phyloP scores from a whole-genome alignment of 768 basidiomycete species.

The Tulasnella sp. region DNA sequence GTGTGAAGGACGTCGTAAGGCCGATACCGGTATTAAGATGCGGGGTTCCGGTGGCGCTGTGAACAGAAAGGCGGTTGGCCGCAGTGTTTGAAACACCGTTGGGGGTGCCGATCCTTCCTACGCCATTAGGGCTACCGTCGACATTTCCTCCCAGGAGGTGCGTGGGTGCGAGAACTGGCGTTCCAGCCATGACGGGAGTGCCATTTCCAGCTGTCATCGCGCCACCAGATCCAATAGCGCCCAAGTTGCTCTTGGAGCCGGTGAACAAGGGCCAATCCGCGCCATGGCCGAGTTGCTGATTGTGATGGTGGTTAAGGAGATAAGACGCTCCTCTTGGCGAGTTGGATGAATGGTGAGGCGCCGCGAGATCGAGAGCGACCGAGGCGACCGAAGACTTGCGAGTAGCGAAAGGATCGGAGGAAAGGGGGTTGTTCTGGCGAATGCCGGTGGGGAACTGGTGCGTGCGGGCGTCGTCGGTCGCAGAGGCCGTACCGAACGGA shows the following conservation, averaged over 20 bases:
- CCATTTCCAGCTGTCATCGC: conserved; percentile 25
- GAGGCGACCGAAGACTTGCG: conserved; percentile 76
- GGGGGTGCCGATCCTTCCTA: neutral
- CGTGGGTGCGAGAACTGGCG: neutral
- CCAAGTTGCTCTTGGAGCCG: conserved; percentile 35
- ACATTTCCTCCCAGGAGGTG: neutral
- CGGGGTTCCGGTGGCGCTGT: neutral
- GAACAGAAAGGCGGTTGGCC: neutral
- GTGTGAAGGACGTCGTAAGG: neutral
- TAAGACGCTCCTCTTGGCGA: conserved; percentile 47
- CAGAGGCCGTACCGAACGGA: neutral
- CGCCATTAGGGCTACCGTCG: neutral
- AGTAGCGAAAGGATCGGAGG: conserved; percentile 27
- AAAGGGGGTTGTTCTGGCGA: conserved; percentile 35
- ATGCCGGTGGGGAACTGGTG: no score
- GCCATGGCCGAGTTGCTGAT: conserved; percentile 36
- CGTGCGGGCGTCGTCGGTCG: neutral
- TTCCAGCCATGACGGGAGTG: conserved; percentile 20
- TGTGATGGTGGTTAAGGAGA: conserved; percentile 40
- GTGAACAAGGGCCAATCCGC: conserved; percentile 92
- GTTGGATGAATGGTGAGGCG: conserved; percentile 74
- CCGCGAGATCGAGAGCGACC: conserved; percentile 89
- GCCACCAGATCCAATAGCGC: conserved; percentile 13
- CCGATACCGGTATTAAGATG: conserved; percentile 8
- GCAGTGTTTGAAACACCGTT: neutral